phyloP scores from a whole-genome alignment of 306 rosid genomes.

The Quercus aquifolioides region DNA sequence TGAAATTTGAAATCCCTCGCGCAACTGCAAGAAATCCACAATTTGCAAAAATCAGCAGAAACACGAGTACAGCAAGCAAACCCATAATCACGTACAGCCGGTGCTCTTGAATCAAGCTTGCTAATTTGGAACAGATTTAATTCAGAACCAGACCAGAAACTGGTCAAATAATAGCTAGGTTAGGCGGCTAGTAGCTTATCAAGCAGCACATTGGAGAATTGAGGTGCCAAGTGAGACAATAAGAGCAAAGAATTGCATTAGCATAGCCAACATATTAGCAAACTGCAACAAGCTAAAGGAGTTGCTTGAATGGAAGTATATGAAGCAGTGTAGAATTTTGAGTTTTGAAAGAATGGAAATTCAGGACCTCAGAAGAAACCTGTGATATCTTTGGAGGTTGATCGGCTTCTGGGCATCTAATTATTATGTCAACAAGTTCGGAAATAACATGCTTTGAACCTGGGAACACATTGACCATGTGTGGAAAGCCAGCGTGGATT shows the following conservation, averaged over 20 bases:
- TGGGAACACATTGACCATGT: background rate
- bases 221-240: background rate
- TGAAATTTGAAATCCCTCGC: slow-evolving; percentile 27
- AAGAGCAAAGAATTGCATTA: slow-evolving; percentile 17
- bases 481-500: background rate
- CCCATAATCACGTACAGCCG: slow-evolving; percentile 27
- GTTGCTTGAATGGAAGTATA: background rate
- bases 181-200: background rate
- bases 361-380: background rate
- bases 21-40: slow-evolving; percentile 36
- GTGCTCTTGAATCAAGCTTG: background rate
- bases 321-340: background rate
- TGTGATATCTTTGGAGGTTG: background rate
- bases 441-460: background rate
- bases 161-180: background rate
- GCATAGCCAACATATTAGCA: background rate
- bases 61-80: slow-evolving; percentile 30
- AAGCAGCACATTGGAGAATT: background rate
- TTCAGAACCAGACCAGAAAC: background rate
- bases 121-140: background rate
- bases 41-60: slow-evolving; percentile 42
- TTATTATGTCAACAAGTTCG: background rate
- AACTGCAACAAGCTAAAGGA: background rate
- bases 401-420: background rate
- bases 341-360: background rate